phyloP scores from a whole-genome alignment of 2,329 filamentous ascomycete genomes.

The Zasmidium citrigriseum region DNA sequence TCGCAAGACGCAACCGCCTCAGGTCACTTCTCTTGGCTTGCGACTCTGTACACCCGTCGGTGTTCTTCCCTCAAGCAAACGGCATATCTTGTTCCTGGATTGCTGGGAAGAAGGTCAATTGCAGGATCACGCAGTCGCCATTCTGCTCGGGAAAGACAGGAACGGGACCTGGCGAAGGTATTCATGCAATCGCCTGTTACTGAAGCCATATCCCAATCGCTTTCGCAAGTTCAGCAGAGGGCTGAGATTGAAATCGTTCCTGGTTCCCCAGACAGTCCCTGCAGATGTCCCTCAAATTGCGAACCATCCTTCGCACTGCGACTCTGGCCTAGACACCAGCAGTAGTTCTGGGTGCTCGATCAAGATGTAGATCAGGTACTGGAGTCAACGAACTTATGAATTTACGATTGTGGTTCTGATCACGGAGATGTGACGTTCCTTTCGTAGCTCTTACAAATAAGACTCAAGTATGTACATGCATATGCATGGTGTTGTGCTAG shows the following conservation, averaged over 20 bases:
- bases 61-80: neutral
- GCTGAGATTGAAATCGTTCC: neutral
- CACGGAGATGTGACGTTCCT: neutral
- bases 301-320: neutral
- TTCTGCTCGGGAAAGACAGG: neutral
- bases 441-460: no score
- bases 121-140: neutral
- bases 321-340: neutral
- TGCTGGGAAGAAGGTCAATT: neutral
- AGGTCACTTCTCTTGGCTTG: neutral
- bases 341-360: neutral
- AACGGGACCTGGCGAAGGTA: neutral
- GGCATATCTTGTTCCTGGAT: neutral
- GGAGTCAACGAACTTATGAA: no score
- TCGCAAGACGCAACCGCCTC: neutral
- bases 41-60: neutral
- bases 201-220: neutral
- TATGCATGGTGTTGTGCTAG: no score
- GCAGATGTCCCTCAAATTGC: neutral
- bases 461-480: no score
- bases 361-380: neutral
- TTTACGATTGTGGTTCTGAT: no score
- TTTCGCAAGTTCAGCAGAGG: neutral
- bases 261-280: neutral
- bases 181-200: neutral